A percentile compares a stretch with the other conserved stretches of the same genome.
phyloP scores from a whole-genome alignment of 1,284 basidiomycete species.

The Sporisorium sorghi region DNA sequence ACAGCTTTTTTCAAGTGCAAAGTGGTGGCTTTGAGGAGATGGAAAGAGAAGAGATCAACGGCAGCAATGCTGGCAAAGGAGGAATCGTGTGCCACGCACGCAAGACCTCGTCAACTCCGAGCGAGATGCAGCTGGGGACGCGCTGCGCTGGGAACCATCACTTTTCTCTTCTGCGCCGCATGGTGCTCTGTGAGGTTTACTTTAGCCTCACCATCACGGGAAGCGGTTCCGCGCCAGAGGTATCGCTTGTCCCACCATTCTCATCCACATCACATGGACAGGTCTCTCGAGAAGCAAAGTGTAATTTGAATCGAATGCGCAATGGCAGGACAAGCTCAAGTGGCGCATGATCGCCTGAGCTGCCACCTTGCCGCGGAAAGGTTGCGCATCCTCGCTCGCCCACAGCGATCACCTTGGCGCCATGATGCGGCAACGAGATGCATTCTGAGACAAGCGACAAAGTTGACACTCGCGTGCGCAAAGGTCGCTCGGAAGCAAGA shows the following conservation, averaged over 20 bases:
- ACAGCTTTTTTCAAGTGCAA: neutral
- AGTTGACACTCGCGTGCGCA: neutral
- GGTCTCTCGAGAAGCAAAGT: too few relatives aligned
- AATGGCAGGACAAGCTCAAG: too few relatives aligned
- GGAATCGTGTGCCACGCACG: neutral
- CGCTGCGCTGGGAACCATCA: too few relatives aligned
- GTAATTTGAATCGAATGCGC: too few relatives aligned
- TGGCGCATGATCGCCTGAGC: constrained; percentile 2
- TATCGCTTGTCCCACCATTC: neutral
- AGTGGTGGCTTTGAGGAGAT: neutral
- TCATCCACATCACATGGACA: neutral
- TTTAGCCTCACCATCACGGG: too few relatives aligned
- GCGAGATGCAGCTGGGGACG: neutral
- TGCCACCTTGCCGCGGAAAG: constrained; percentile 3
- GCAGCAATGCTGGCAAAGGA: neutral
- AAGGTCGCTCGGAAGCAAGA: neutral
- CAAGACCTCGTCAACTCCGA: constrained; percentile 6
- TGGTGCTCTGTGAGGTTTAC: too few relatives aligned
- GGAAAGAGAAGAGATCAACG: neutral
- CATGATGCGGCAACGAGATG: neutral
- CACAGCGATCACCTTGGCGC: too few relatives aligned
- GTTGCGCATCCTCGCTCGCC: constrained; percentile 1
- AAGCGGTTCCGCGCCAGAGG: neutral
- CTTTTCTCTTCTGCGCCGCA: too few relatives aligned
- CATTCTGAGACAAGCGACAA: too few relatives aligned